Evolutionary conservation across 208 protist genomes (phyloP).

Genomic region (Herpetomonas tarakana): DNA sequence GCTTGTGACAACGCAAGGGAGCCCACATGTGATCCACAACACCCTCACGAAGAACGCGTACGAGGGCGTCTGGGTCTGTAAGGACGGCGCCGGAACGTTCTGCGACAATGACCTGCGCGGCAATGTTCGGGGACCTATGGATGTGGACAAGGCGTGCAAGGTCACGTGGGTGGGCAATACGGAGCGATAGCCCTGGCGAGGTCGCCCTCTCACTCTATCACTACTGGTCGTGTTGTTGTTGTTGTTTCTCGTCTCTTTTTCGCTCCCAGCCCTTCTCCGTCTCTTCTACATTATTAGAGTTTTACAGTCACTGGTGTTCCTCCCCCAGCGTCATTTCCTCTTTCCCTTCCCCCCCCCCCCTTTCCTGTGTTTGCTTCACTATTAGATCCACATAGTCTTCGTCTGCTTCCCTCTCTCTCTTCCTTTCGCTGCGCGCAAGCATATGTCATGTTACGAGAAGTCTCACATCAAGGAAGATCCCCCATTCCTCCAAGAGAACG

Average conservation of each 20-base stretch:
- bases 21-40: conserved; percentile 74
- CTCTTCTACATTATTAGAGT: too few relatives aligned
- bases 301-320: too few relatives aligned
- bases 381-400: too few relatives aligned
- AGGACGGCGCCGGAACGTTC: conserved; percentile 66
- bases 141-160: conserved; percentile 53
- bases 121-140: conserved; percentile 74
- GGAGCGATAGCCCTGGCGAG: conserved; percentile 16
- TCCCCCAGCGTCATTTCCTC: too few relatives aligned
- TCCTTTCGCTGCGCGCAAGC: too few relatives aligned
- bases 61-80: conserved; percentile 90
- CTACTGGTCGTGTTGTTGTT: background rate
- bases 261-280: too few relatives aligned
- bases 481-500: too few relatives aligned
- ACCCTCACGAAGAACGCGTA: conserved; percentile 69
- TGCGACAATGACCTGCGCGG: conserved; percentile 79
- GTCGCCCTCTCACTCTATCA: background rate
- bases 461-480: too few relatives aligned
- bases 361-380: too few relatives aligned
- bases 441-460: too few relatives aligned
- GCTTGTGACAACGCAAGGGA: conserved; percentile 73
- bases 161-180: conserved; percentile 69
- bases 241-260: background rate
- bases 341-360: too few relatives aligned
- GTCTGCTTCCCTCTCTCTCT: too few relatives aligned